Evolutionary conservation across 208 protist species (phyloP).

Genomic region (Histomonas meleagridis): DNA sequence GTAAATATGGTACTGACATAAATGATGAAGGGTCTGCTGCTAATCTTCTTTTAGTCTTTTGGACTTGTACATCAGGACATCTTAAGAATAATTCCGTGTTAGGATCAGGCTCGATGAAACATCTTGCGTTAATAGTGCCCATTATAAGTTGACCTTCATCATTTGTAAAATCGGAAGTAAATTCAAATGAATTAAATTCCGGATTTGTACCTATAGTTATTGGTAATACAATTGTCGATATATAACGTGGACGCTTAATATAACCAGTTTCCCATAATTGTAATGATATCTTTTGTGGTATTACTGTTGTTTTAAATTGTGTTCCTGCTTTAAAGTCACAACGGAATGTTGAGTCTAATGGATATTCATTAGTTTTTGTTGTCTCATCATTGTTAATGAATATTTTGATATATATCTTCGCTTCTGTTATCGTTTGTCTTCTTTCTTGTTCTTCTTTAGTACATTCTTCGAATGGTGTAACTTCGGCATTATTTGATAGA

Average conservation of each 20-base stretch:
- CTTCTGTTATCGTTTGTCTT: not conserved
- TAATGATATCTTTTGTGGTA: not conserved
- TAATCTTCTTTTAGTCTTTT: not conserved
- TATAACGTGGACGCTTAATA: too few species aligned
- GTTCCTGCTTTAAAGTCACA: not conserved
- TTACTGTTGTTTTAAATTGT: not conserved
- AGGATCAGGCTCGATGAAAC: not conserved
- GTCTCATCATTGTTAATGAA: not conserved
- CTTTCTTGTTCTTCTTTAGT: not conserved
- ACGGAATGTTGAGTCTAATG: not conserved
- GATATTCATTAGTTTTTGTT: not conserved
- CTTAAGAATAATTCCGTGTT: not conserved
- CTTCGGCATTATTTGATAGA: not conserved
- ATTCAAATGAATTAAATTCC: not conserved
- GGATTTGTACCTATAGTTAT: not conserved
- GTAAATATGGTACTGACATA: not conserved
- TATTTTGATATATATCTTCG: not conserved
- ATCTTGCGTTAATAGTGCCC: not conserved
- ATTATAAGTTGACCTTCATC: not conserved
- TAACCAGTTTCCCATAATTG: too few species aligned
- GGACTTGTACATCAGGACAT: not conserved
- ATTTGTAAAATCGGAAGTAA: not conserved
- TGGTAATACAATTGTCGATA: not conserved
- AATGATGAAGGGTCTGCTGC: not conserved
- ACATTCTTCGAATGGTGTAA: not conserved